A percentile compares a stretch with the other conserved stretches of the same genome.
Conservation (phyloP, 768 basidiomycete genomes). For the Lentinula detonsa region DNA sequence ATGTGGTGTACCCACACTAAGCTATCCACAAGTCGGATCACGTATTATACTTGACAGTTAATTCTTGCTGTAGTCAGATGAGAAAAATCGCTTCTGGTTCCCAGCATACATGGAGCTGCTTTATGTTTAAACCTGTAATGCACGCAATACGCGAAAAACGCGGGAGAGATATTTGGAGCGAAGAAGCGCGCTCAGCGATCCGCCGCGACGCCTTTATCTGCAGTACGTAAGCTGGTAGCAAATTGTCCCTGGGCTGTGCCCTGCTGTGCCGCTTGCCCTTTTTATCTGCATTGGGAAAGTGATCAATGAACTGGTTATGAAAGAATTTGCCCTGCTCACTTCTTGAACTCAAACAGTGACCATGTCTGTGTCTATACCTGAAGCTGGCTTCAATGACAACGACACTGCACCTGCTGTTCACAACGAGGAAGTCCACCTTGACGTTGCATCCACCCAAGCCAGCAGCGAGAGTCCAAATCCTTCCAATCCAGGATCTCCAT, state of each 20-base stretch:
- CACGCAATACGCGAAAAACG: neutral
- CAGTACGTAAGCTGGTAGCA: neutral
- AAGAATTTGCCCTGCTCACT: neutral
- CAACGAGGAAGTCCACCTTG: neutral
- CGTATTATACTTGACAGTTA: too few species aligned
- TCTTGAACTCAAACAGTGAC: neutral
- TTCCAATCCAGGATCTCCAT: neutral
- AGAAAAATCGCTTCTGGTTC: too few species aligned
- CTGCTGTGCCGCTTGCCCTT: neutral
- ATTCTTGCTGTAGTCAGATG: too few species aligned
- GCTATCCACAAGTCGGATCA: neutral
- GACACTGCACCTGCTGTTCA: neutral
- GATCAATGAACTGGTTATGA: neutral
- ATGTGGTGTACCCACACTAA: neutral
- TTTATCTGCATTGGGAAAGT: neutral
- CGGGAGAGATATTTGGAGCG: neutral
- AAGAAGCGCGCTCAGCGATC: neutral
- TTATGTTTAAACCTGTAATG: too few species aligned
- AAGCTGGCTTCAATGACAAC: neutral
- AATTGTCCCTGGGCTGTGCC: neutral
- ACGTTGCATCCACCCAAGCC: neutral
- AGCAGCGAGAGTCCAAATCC: neutral
- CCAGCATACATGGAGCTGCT: too few species aligned
- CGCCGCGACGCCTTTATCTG: neutral
- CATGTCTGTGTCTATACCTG: neutral